Evolutionary conservation across 352 stramenopile genomes (phyloP).

Genomic region (Phytophthora ohioensis): DNA sequence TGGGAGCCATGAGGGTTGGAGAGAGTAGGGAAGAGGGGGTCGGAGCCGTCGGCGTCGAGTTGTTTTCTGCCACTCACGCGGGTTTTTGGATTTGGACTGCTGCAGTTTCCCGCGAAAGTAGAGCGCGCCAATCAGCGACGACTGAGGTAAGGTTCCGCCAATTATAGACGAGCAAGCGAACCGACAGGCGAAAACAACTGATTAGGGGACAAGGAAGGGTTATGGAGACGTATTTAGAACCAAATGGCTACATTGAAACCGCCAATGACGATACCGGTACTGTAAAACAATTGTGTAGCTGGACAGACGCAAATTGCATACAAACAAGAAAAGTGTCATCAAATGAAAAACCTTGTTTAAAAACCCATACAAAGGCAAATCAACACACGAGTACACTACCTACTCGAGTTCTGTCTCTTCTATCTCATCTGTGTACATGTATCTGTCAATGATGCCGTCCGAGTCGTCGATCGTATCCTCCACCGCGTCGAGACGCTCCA

Average conservation of each 20-base stretch:
- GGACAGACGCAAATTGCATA: too few relatives aligned
- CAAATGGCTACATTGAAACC: constrained; percentile 13
- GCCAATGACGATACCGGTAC: too few relatives aligned
- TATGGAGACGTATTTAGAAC: constrained; percentile 31
- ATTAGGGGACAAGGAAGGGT: constrained; percentile 37
- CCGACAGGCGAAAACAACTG: constrained; percentile 30
- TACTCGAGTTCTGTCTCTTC: too few relatives aligned
- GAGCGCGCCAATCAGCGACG: constrained; percentile 28
- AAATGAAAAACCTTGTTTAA: too few relatives aligned
- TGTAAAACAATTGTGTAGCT: too few relatives aligned
- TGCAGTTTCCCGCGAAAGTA: constrained; percentile 30
- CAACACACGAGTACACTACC: too few relatives aligned
- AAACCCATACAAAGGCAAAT: too few relatives aligned
- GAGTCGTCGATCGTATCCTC: too few relatives aligned
- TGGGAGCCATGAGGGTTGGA: constrained; percentile 38
- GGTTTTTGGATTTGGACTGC: constrained; percentile 39
- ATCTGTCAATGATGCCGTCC: too few relatives aligned
- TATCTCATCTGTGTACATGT: too few relatives aligned
- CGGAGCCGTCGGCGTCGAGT: constrained; percentile 49
- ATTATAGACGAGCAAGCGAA: constrained; percentile 30
- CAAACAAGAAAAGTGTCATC: too few relatives aligned
- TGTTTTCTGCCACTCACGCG: constrained; percentile 51
- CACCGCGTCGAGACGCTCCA: too few relatives aligned
- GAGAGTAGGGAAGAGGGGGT: constrained; percentile 12
- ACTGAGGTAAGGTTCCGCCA: constrained; percentile 35